These are phyloP conservation scores for Fusarium concolor DNA, from an alignment of 2,329 filamentous ascomycete genomes.

Conservation along the genomic window DNA sequence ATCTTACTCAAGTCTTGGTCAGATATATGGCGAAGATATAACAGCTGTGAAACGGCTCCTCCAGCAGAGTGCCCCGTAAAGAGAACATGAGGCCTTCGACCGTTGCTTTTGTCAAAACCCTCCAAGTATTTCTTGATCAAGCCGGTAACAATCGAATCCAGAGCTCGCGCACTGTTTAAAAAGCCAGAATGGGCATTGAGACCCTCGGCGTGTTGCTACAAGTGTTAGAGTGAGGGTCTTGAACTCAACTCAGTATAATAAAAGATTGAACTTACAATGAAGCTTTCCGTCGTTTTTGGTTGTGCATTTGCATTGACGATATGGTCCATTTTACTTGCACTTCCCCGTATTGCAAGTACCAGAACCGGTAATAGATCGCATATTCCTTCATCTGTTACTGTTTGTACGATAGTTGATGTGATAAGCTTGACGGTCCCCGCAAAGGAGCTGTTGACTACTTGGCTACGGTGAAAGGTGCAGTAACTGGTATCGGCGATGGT, in stretches of 20 bases:
- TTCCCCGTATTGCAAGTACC: slow-evolving; percentile 39
- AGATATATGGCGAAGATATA: slow-evolving; percentile 33
- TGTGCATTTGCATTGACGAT: slow-evolving; percentile 35
- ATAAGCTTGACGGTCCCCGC: slow-evolving; percentile 33
- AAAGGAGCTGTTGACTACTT: slow-evolving; percentile 16
- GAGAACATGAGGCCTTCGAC: slow-evolving; percentile 26
- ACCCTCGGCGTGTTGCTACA: not conserved
- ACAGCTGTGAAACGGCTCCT: slow-evolving; percentile 39
- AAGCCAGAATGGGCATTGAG: slow-evolving; percentile 38
- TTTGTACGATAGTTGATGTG: slow-evolving; percentile 29
- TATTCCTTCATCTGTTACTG: not conserved
- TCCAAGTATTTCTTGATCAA: slow-evolving; percentile 15
- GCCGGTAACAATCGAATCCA: slow-evolving; percentile 13
- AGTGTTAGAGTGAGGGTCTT: not conserved
- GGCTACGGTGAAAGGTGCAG: slow-evolving; percentile 20
- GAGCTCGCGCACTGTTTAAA: slow-evolving; percentile 29
- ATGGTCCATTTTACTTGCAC: slow-evolving; percentile 43
- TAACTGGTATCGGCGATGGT: slow-evolving; percentile 18
- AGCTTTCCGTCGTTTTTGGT: slow-evolving; percentile 8
- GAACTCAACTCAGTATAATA: not conserved
- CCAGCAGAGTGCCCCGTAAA: slow-evolving; percentile 44
- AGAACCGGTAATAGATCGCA: slow-evolving; percentile 24
- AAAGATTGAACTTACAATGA: slow-evolving; percentile 32
- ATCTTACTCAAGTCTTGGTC: slow-evolving; percentile 16
- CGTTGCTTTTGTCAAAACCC: not conserved